These are phyloP conservation scores for Trichoderma sp. DNA, from an alignment of 2,329 filamentous ascomycete genomes.

Conservation along the genomic window DNA sequence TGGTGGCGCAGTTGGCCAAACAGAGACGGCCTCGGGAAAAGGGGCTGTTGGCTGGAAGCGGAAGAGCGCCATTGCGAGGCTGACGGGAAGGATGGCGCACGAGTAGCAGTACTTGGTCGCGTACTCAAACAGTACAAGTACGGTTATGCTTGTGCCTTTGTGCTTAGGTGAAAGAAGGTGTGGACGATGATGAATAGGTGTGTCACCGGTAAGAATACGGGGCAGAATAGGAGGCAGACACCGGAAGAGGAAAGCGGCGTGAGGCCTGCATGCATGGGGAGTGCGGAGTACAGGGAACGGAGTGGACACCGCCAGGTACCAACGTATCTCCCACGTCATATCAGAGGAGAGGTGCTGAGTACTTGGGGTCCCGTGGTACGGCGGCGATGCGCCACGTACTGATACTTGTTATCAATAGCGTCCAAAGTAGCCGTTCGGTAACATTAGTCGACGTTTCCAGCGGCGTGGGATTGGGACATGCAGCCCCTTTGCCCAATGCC, in stretches of 20 bases:
- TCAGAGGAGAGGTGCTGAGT: background rate
- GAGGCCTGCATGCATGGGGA: constrained; percentile 2
- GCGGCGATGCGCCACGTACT: background rate
- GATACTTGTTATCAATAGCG: background rate
- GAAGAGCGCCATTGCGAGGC: constrained; percentile 11
- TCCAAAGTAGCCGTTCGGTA: background rate
- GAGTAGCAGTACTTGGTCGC: background rate
- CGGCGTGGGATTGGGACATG: background rate
- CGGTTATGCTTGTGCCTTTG: background rate
- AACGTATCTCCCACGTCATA: constrained; percentile 6
- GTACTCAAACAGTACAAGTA: background rate
- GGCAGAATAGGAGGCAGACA: constrained; percentile 19
- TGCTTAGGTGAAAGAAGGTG: constrained; percentile 8
- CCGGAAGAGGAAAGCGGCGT: constrained; percentile 19
- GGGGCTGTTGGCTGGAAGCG: constrained; percentile 16
- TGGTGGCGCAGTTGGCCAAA: constrained; percentile 18
- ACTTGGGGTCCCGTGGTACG: background rate
- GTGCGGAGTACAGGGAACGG: constrained; percentile 16
- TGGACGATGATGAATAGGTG: constrained; percentile 2
- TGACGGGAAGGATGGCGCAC: background rate
- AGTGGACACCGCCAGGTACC: constrained; percentile 2
- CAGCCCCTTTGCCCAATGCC: background rate
- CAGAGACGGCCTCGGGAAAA: background rate
- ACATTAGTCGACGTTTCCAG: background rate
- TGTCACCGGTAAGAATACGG: constrained; percentile 9